Percentiles rank a stretch among this genome's conserved stretches.
phyloP scores from a whole-genome alignment of 345 rosid genomes.

The Diplotaxis tenuifolia region DNA sequence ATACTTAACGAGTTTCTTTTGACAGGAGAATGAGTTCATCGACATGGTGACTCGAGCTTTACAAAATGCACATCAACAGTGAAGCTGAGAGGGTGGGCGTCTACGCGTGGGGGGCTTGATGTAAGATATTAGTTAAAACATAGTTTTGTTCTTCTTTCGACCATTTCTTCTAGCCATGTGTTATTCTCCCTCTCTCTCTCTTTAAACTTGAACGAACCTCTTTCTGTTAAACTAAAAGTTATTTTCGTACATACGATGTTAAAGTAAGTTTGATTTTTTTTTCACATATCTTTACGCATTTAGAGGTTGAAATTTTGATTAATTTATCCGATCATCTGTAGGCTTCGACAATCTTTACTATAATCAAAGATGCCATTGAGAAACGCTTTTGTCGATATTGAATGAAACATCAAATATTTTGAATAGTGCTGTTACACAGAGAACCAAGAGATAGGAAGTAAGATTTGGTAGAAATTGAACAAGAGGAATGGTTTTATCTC shows the following conservation, averaged over 20 bases:
- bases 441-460: background rate
- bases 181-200: background rate
- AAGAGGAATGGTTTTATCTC: background rate
- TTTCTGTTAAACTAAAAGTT: background rate
- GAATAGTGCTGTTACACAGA: constrained; percentile 17
- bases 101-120: constrained; percentile 6
- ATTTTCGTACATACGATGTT: background rate
- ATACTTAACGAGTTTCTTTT: constrained; percentile 10
- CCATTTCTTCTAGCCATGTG: background rate
- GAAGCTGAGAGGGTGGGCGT: constrained; percentile 23
- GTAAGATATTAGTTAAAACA: constrained; percentile 29
- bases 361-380: background rate
- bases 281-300: background rate
- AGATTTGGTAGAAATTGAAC: background rate
- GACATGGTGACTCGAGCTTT: constrained; percentile 73
- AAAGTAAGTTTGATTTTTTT: background rate
- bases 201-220: background rate
- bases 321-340: background rate
- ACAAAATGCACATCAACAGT: constrained; percentile 65
- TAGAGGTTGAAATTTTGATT: background rate
- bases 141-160: constrained; percentile 7
- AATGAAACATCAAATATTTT: constrained; percentile 2
- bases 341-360: background rate
- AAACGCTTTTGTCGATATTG: background rate
- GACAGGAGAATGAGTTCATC: constrained; percentile 74